Percentiles rank a stretch among this genome's conserved stretches.
Conservation (phyloP, 129 eudicot genomes). For the Chrysanthemum lavandulifolium region DNA sequence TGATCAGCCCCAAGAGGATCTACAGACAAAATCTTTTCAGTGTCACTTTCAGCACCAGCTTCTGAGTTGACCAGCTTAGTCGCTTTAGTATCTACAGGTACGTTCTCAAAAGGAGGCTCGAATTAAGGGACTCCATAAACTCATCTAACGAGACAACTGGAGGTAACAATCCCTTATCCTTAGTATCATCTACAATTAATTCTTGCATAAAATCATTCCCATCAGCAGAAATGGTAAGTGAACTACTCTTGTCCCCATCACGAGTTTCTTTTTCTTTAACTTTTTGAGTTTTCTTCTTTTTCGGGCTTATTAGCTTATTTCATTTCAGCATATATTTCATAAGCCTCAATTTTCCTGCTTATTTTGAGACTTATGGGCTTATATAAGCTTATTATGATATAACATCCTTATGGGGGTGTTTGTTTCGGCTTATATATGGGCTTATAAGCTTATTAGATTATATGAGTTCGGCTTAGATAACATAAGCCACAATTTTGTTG, state of each 20-base stretch:
- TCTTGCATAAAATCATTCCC: conserved; percentile 92
- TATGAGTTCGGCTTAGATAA: no score
- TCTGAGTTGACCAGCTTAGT: conserved; percentile 31
- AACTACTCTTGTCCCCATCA: conserved; percentile 28
- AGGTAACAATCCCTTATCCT: conserved; percentile 59
- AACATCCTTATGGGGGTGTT: no score
- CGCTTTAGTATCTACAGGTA: conserved; percentile 40
- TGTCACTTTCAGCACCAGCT: conserved; percentile 22
- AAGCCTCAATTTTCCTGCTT: no score
- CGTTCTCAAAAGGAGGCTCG: conserved; percentile 75
- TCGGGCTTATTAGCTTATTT: neutral
- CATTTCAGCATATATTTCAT: no score
- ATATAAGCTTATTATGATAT: no score
- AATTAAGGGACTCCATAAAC: conserved; percentile 75
- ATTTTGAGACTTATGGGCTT: no score
- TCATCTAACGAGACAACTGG: conserved; percentile 85
- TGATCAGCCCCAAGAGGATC: conserved; percentile 28
- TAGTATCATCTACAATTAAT: conserved; percentile 69
- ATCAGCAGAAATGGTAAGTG: conserved; percentile 70
- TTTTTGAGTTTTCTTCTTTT: conserved; percentile 31
- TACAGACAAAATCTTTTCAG: conserved; percentile 21
- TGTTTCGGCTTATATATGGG: no score
- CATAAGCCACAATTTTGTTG: no score
- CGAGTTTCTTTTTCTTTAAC: conserved; percentile 21
- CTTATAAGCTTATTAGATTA: no score